These are phyloP conservation scores for Nigrograna mackinnonii DNA, from an alignment of 2,329 filamentous ascomycete genomes.

Conservation along the genomic window DNA sequence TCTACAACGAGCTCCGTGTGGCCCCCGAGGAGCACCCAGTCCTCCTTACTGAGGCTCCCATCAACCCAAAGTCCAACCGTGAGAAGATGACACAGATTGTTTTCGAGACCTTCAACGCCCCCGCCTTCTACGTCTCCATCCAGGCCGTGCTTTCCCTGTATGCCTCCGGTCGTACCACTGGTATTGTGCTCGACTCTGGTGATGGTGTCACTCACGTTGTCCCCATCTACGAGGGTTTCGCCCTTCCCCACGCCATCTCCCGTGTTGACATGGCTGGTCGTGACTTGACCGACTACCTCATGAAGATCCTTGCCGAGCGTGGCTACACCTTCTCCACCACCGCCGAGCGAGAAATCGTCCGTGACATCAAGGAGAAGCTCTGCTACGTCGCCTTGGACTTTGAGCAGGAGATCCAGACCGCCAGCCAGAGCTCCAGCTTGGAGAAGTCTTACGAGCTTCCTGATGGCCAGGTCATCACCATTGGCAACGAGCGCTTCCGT, in stretches of 20 bases:
- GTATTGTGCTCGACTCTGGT: constrained; percentile 99
- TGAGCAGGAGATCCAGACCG: constrained; percentile 99
- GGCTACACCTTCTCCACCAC: constrained; percentile 99
- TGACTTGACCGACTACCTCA: constrained; percentile 99
- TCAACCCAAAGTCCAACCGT: constrained; percentile 99
- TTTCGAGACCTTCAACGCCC: constrained; percentile 99
- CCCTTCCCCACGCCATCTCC: constrained; percentile 98
- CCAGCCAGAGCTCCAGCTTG: constrained; percentile 95
- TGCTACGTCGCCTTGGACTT: constrained; percentile 99
- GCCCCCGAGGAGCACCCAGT: constrained; percentile 99
- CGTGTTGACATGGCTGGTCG: constrained; percentile 99
- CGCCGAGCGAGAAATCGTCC: constrained; percentile 99
- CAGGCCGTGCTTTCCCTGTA: constrained; percentile 99
- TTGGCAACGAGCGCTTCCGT: constrained; percentile 99
- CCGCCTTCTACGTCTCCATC: constrained; percentile 99
- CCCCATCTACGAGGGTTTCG: constrained; percentile 99
- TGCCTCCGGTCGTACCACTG: constrained; percentile 99
- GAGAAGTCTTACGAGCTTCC: constrained; percentile 99
- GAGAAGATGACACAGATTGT: constrained; percentile 99
- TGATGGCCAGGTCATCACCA: constrained; percentile 99
- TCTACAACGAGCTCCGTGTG: constrained; percentile 99
- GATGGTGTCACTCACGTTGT: constrained; percentile 99
- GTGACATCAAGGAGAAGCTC: constrained; percentile 99
- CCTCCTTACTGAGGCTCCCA: constrained; percentile 97
- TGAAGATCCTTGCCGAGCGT: constrained; percentile 99